phyloP scores from a whole-genome alignment of 805 yeast genomes.

The Kurtzmaniella cleridarum region DNA sequence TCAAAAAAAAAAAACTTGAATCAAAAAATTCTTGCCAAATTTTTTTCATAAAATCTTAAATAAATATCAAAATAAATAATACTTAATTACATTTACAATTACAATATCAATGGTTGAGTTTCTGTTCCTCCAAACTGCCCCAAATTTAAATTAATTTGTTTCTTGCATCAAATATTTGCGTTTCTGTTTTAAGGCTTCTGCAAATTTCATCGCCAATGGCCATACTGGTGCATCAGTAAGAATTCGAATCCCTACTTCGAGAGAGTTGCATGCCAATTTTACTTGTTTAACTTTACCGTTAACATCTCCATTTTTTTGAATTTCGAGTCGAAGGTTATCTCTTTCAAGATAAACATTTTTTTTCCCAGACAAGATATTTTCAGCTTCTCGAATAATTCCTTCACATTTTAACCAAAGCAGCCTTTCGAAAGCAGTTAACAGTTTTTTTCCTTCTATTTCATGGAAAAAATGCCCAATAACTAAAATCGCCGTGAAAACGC shows the following conservation, averaged over 20 bases:
- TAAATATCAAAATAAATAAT: too few relatives aligned
- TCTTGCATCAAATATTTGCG: slow-evolving; percentile 10
- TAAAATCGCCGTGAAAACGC: slow-evolving; percentile 58
- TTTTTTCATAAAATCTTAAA: too few relatives aligned
- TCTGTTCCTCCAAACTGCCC: neutral
- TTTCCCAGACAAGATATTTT: slow-evolving; percentile 39
- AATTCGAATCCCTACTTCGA: slow-evolving; percentile 69
- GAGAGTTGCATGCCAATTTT: slow-evolving; percentile 31
- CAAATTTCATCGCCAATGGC: slow-evolving; percentile 77
- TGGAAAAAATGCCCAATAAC: slow-evolving; percentile 59
- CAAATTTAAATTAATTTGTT: neutral
- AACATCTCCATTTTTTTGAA: slow-evolving; percentile 6
- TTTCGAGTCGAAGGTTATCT: slow-evolving; percentile 4
- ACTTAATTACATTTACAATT: too few relatives aligned
- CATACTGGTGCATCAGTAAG: slow-evolving; percentile 83
- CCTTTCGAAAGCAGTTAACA: slow-evolving; percentile 45
- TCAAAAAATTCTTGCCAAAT: too few relatives aligned
- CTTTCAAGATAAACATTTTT: slow-evolving; percentile 6
- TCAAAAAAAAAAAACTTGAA: too few relatives aligned
- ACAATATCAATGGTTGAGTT: neutral
- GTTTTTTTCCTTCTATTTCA: slow-evolving; percentile 39
- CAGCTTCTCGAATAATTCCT: slow-evolving; percentile 54
- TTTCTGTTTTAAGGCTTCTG: slow-evolving; percentile 70
- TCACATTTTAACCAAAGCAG: slow-evolving; percentile 67
- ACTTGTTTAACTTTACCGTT: neutral